Conservation (phyloP, 139 green algal genomes). For the Haematococcus lacustris region DNA sequence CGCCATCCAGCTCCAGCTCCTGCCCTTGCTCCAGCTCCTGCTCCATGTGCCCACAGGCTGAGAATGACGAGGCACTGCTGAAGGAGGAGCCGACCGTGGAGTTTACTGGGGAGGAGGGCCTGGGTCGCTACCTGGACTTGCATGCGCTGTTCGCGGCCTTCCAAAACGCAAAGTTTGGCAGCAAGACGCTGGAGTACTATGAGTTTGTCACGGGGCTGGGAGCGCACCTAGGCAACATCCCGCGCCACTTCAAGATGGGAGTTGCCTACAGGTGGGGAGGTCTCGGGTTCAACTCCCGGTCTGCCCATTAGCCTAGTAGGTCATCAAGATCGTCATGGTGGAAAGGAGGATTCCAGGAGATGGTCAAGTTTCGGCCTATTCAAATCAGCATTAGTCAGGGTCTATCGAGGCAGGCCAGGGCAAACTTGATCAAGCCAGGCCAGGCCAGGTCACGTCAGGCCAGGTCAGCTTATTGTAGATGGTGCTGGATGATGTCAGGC, state of each 20-base stretch:
- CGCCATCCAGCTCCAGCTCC: too few relatives aligned
- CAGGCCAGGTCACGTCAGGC: too few relatives aligned
- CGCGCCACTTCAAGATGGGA: slow-evolving; percentile 18
- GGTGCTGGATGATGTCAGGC: too few relatives aligned
- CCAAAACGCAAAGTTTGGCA: slow-evolving; percentile 79
- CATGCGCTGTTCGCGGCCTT: slow-evolving; percentile 67
- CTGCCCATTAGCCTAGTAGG: background rate
- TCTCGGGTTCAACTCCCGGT: background rate
- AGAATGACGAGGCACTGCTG: slow-evolving; percentile 50
- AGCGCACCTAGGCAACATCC: slow-evolving; percentile 30
- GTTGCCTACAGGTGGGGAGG: slow-evolving; percentile 47
- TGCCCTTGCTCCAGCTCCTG: too few relatives aligned
- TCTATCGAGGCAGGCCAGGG: too few relatives aligned
- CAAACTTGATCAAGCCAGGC: too few relatives aligned
- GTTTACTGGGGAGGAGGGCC: slow-evolving; percentile 84
- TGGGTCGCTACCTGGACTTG: slow-evolving; percentile 89
- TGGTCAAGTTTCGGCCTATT: too few relatives aligned
- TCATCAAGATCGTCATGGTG: too few relatives aligned
- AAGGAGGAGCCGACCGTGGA: slow-evolving; percentile 49
- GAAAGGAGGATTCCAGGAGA: too few relatives aligned
- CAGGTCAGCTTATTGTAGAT: too few relatives aligned
- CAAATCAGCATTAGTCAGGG: too few relatives aligned
- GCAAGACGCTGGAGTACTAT: slow-evolving; percentile 45
- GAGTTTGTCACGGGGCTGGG: slow-evolving; percentile 23
- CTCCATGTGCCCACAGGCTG: slow-evolving; percentile 33